These are phyloP conservation scores for Colletotrichum navitas DNA, from an alignment of 2,329 filamentous ascomycete species.

Conservation along the genomic window DNA sequence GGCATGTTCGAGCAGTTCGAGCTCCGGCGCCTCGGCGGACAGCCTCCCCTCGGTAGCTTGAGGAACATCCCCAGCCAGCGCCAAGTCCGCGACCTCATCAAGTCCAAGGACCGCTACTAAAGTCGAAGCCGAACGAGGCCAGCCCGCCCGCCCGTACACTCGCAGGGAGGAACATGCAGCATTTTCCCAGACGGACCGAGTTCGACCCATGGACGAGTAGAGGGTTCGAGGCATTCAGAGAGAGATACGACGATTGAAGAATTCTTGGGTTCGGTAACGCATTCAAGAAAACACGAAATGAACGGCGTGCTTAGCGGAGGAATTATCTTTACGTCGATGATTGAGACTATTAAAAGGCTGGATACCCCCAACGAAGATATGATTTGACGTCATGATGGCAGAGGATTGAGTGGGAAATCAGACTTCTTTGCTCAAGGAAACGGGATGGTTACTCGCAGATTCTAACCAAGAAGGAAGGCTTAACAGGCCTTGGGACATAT, in stretches of 20 bases:
- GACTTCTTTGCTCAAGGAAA: background rate
- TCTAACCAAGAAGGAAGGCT: too few species aligned
- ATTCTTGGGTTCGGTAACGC: background rate
- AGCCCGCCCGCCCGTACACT: too few species aligned
- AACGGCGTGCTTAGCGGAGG: background rate
- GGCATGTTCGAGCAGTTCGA: constrained; percentile 42
- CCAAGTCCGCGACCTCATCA: constrained; percentile 40
- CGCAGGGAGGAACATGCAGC: background rate
- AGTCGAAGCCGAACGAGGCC: background rate
- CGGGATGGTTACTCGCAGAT: background rate
- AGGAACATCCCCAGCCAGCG: background rate
- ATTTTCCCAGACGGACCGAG: background rate
- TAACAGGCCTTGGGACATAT: background rate
- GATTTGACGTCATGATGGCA: background rate
- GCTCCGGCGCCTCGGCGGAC: background rate
- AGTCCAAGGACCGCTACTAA: constrained; percentile 43
- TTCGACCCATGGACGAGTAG: background rate
- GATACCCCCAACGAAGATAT: background rate
- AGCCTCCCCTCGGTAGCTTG: constrained; percentile 3
- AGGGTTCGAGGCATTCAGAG: background rate
- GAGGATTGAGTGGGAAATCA: background rate
- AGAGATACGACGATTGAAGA: background rate
- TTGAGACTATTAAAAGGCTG: background rate
- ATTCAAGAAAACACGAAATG: background rate
- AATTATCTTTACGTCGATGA: background rate